Conservation (phyloP, 768 basidiomycete species). For the Trametes villosa region DNA sequence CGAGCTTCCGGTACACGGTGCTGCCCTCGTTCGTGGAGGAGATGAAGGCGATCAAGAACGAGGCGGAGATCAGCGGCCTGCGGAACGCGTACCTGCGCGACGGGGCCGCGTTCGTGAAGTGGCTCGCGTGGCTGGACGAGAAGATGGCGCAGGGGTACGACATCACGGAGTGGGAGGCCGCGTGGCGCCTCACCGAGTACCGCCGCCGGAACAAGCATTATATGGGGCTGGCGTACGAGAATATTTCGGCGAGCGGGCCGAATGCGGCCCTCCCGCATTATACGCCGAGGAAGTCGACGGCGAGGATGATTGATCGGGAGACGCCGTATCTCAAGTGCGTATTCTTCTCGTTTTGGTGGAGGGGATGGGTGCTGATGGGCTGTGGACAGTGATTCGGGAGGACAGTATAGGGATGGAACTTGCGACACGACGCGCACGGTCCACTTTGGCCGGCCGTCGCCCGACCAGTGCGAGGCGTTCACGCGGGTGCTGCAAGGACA, state of each 20-base stretch:
- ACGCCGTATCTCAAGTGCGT: constrained; percentile 89
- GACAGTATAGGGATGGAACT: constrained; percentile 88
- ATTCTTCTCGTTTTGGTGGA: not conserved
- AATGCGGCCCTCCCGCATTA: constrained; percentile 98
- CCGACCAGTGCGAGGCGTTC: constrained; percentile 88
- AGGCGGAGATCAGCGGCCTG: constrained; percentile 82
- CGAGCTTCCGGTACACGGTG: constrained; percentile 79
- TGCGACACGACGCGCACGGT: constrained; percentile 83
- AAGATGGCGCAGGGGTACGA: constrained; percentile 77
- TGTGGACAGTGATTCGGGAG: constrained; percentile 81
- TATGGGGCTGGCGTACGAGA: constrained; percentile 87
- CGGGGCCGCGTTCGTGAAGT: constrained; percentile 81
- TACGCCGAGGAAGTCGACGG: constrained; percentile 68
- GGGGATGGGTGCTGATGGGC: constrained; percentile 1
- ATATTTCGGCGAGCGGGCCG: constrained; percentile 85
- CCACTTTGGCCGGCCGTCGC: constrained; percentile 86
- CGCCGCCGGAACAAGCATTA: constrained; percentile 72
- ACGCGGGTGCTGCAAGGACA: constrained; percentile 97
- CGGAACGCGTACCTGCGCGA: constrained; percentile 87
- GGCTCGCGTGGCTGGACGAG: constrained; percentile 90
- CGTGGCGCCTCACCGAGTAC: constrained; percentile 78
- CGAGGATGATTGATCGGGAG: constrained; percentile 74
- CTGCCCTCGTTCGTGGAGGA: constrained; percentile 70
- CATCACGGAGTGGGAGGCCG: constrained; percentile 93
- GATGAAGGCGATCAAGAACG: constrained; percentile 89